Evolutionary conservation across 208 protist genomes (phyloP).

Genomic region (Herpetomonas tarakana): DNA sequence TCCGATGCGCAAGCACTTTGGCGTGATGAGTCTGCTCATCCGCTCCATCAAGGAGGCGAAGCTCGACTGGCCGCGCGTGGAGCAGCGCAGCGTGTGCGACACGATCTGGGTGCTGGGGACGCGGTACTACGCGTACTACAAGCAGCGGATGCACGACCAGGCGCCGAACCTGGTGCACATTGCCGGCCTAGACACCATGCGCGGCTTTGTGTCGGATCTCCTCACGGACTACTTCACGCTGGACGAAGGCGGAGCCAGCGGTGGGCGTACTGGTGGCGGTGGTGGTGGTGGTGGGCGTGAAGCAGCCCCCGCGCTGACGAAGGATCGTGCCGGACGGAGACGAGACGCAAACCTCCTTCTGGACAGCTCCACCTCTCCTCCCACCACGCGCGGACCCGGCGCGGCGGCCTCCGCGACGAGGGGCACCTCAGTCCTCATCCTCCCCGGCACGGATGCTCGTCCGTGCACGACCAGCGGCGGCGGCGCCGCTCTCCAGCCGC

Average conservation of each 20-base stretch:
- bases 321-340: slow-evolving; percentile 37
- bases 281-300: neutral
- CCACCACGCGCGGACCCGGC: neutral
- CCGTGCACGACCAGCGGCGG: no score
- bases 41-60: slow-evolving; percentile 64
- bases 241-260: slow-evolving; percentile 11
- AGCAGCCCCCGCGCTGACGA: slow-evolving; percentile 25
- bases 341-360: slow-evolving; percentile 3
- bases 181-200: slow-evolving; percentile 64
- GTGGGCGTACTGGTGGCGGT: neutral
- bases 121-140: slow-evolving; percentile 64
- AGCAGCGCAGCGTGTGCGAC: slow-evolving; percentile 52
- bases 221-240: slow-evolving; percentile 33
- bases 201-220: slow-evolving; percentile 68
- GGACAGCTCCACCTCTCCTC: neutral
- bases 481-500: no score
- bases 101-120: slow-evolving; percentile 65
- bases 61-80: slow-evolving; percentile 60
- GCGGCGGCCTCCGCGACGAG: neutral
- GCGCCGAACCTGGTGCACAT: slow-evolving; percentile 73
- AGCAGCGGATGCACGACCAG: slow-evolving; percentile 46
- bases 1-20: slow-evolving; percentile 63
- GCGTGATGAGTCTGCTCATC: slow-evolving; percentile 61
- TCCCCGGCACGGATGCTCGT: neutral
- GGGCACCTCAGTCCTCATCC: neutral